These are phyloP conservation scores for Aspergillus pseudoglaucus DNA, from an alignment of 2,329 filamentous ascomycete genomes.

Conservation along the genomic window DNA sequence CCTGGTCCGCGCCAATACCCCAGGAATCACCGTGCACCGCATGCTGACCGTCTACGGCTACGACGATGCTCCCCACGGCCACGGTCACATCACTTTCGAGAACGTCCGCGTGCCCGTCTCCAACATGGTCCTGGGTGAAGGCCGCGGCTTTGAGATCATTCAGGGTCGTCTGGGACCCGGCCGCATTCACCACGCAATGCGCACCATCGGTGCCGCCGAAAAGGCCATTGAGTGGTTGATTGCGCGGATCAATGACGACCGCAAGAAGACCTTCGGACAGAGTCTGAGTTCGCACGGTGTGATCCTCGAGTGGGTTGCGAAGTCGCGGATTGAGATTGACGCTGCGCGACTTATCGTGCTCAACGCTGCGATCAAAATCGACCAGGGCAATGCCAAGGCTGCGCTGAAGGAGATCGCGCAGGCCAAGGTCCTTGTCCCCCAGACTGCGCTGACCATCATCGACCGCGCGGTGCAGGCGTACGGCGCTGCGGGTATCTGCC, in stretches of 20 bases:
- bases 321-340: slow-evolving; percentile 88
- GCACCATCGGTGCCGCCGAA: slow-evolving; percentile 84
- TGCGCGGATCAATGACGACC: slow-evolving; percentile 84
- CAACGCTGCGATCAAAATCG: slow-evolving; percentile 93
- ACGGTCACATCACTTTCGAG: slow-evolving; percentile 84
- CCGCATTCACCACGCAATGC: slow-evolving; percentile 97
- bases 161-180: slow-evolving; percentile 93
- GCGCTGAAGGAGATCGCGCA: slow-evolving; percentile 90
- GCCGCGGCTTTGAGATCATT: slow-evolving; percentile 95
- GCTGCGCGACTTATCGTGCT: slow-evolving; percentile 82
- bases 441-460: slow-evolving; percentile 75
- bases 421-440: slow-evolving; percentile 86
- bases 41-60: slow-evolving; percentile 94
- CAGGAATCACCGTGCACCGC: slow-evolving; percentile 84
- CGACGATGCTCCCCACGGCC: slow-evolving; percentile 96
- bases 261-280: slow-evolving; percentile 87
- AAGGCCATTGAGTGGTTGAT: slow-evolving; percentile 91
- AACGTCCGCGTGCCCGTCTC: slow-evolving; percentile 79
- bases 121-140: slow-evolving; percentile 87
- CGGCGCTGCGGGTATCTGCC: slow-evolving; percentile 81
- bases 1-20: slow-evolving; percentile 71
- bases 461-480: slow-evolving; percentile 92
- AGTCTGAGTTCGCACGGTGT: slow-evolving; percentile 82
- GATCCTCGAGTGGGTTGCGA: slow-evolving; percentile 90
- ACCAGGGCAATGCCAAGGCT: slow-evolving; percentile 78